Evolutionary conservation across 345 rosid species (phyloP).

Genomic region (Triadica sebifera): DNA sequence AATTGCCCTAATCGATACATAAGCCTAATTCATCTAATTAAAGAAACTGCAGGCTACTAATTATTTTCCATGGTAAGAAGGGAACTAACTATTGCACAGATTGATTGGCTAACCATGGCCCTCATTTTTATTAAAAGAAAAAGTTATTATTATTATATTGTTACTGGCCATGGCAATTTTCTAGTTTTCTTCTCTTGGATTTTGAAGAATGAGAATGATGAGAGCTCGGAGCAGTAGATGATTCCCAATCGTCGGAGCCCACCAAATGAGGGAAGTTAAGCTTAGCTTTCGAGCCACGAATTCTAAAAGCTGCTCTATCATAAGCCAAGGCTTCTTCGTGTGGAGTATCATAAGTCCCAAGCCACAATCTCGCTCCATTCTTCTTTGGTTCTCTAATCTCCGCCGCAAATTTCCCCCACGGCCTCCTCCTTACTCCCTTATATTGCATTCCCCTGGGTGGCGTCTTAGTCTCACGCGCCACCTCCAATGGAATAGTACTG

Average conservation of each 20-base stretch:
- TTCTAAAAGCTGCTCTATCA: slow-evolving; percentile 31
- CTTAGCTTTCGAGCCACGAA: slow-evolving; percentile 37
- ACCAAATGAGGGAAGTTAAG: slow-evolving; percentile 36
- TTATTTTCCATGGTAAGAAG: too few species aligned
- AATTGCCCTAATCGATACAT: too few species aligned
- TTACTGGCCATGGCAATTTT: too few species aligned
- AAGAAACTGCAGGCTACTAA: too few species aligned
- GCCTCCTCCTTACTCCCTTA: slow-evolving; percentile 43
- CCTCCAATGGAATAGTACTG: background rate
- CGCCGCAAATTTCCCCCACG: slow-evolving; percentile 71
- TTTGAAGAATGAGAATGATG: too few species aligned
- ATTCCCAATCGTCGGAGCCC: slow-evolving; percentile 22
- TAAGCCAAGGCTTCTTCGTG: slow-evolving; percentile 50
- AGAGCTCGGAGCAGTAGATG: slow-evolving; percentile 11
- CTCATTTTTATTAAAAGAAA: too few species aligned
- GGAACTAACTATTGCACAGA: too few species aligned
- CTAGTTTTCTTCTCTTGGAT: too few species aligned
- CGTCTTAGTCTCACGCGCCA: background rate
- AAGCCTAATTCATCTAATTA: too few species aligned
- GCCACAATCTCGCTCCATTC: slow-evolving; percentile 66
- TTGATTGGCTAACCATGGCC: too few species aligned
- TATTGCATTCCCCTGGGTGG: slow-evolving; percentile 5
- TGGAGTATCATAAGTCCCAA: slow-evolving; percentile 57
- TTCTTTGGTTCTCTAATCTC: slow-evolving; percentile 65
- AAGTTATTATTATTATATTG: too few species aligned